Evolutionary conservation across 2,329 filamentous ascomycete species (phyloP), one percentile per base, ranked within the genome.

Genomic region (Ophiosphaerella narmari): DNA sequence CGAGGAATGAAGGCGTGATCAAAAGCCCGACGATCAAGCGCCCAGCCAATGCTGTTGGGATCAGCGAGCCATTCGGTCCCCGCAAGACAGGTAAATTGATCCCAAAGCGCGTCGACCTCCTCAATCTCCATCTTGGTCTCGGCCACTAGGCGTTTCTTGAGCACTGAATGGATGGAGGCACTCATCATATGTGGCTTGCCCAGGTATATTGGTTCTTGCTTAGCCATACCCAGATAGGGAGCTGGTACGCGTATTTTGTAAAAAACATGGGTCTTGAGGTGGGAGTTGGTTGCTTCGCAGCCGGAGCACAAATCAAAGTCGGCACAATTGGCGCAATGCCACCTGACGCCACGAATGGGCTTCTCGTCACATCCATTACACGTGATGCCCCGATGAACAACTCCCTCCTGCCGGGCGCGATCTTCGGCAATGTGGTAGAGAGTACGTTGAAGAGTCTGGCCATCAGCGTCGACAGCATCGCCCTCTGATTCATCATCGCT

Each of bases 221-320:
- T 85, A 2, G 89, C 87, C 39, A 83, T 80, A 3, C 89, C 89
- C 48, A 96, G 86, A 26, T 91, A 89, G 0, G 92, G 91, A 1
- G 91, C 89, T 1, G 94, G 94, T 9, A 97, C 87, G 47, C 87
- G 87, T 67, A 99, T 89, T 73, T 97, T 97, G 80, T 95, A 96
- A 75, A 99, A 97, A 39, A 97, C 84, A 73, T 99, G 94, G 1
- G 91, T 96, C 72, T 93, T 95, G 66, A 83, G 86, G 68, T 96
- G 93, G 2, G 87, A 75, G 18, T 84, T 84, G 5, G 89, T 84
- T 13, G 82, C 79, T 75, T 99, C 93, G 75, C 94, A 99, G 7
- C 87, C 87, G 68, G 97, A 91, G 77, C 94, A 99, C 2, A 99
- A 84, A 70, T 99, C 94, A 69, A 91, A 97, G 74, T 99, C 93